Evolutionary conservation across 2,329 filamentous ascomycete genomes (phyloP).

Genomic region (Fusarium metavorans): DNA sequence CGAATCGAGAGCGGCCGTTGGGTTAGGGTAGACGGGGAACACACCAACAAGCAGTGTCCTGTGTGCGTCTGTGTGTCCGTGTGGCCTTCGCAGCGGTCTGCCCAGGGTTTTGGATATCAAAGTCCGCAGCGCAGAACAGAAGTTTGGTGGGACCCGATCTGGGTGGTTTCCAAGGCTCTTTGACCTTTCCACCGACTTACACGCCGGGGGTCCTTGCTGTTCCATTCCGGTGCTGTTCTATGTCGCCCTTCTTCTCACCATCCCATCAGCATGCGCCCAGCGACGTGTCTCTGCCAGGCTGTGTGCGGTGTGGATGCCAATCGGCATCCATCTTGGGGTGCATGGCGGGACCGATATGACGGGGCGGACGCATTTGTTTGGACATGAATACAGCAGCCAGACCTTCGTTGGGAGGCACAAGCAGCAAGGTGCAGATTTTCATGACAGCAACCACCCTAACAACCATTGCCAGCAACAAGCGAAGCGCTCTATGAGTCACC

Average conservation of each 20-base stretch:
- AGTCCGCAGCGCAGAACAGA: constrained; percentile 25
- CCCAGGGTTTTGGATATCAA: constrained; percentile 22
- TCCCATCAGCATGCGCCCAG: constrained; percentile 18
- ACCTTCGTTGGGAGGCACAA: constrained; percentile 44
- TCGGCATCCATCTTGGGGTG: constrained; percentile 42
- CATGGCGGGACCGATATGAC: constrained; percentile 45
- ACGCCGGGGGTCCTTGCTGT: constrained; percentile 33
- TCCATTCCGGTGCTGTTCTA: constrained; percentile 29
- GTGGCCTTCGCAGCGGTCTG: constrained; percentile 4
- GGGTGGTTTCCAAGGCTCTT: constrained; percentile 17
- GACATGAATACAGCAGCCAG: constrained; percentile 47
- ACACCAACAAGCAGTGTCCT: constrained; percentile 15
- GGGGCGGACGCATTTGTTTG: constrained; percentile 43
- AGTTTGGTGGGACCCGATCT: constrained; percentile 33
- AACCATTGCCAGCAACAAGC: constrained; percentile 33
- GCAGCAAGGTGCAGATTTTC: constrained; percentile 35
- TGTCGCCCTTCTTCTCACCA: constrained; percentile 11
- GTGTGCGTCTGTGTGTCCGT: constrained; percentile 7
- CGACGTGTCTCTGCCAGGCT: constrained; percentile 41
- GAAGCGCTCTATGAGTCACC: constrained; percentile 44
- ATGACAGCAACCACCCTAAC: constrained; percentile 27
- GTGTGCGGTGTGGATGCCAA: constrained; percentile 43
- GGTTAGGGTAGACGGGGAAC: constrained; percentile 34
- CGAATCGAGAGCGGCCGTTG: constrained; percentile 36
- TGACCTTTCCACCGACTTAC: constrained; percentile 29